Evolutionary conservation across 2,329 filamentous ascomycete genomes (phyloP), one percentile per base, ranked within the genome.

Genomic region (Hypoxylon sp.): DNA sequence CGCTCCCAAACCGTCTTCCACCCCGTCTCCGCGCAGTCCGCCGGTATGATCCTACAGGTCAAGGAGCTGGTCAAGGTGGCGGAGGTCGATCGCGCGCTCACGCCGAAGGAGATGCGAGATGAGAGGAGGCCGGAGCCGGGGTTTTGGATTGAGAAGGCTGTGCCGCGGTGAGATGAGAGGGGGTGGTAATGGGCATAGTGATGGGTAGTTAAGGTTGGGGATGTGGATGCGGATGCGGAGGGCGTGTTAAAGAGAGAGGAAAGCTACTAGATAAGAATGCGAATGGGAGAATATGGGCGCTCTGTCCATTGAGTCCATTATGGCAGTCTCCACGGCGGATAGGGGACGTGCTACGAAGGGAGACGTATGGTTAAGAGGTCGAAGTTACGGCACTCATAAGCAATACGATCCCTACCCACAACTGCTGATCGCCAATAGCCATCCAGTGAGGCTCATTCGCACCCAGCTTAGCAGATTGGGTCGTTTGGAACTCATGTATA

Each of bases 11-110:
- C 92, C 59, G 94, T 97, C 76, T 97, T 97, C 85, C 92, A 97
- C 81, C 92, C 93, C 39, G 94, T 97, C 68, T 88, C 88, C 68
- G 89, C 90, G 46, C 90, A 94, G 73, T 90, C 93, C 69, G 94
- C 94, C 9, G 94, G 94, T 78, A 94, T 97, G 84, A 93, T 98
- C 77, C 91, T 98, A 86, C 91, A 92, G 81, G 94, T 98, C 75
- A 98, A 98, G 85, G 94, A 98, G 83, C 84, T 98, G 70, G 93
- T 98, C 50, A 86, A 88, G 59, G 94, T 97, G 37, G 84, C 90
- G 73, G 94, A 97, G 82, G 93, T 97, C 48, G 89, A 90, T 35
- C 79, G 82, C 68, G 80, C 86, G 33, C 79, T 93, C 81, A 90
- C 85, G 6, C 88, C 89, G 77, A 81, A 82, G 62, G 88, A 97